Base-by-base conservation (phyloP, 352 stramenopile genomes). In the Phytopythium oedochilum region DNA sequence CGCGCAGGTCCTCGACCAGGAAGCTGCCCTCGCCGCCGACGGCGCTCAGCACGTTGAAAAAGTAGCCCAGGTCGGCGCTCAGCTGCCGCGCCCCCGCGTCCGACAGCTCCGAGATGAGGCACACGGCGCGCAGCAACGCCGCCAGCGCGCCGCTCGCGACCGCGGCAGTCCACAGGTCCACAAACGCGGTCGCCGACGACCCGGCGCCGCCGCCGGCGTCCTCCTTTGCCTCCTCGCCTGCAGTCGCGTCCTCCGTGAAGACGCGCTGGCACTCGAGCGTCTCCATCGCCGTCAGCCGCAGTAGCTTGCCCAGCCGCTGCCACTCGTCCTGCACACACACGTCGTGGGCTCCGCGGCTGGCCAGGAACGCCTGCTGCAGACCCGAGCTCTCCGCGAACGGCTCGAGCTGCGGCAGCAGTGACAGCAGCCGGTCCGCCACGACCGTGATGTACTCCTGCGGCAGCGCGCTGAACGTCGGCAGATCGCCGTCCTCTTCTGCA, bases 401-500 rank as follows among this genome's bases (percentile, higher is more conserved):
- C 59, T 94, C 82, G 4, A 92, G 64, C 29, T 92, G 84, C 8
- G 84, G 84, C 10, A 94, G 59, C 15, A 94, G 68, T 32, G 84
- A 94, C 28, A 92, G 59, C 48, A 92, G 54, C 28, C 92, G 59
- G 28, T 94, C 84, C 6, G 84, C 84, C 18, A 92, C 81, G 38
- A 71, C 68, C 10, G 84, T 94, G 57, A 94, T 92, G 64, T 92
- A 94, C 51, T 94, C 84, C 65, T 94, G 82, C 12, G 84, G 84
- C 17, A 94, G 62, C 53, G 73, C 80, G 49, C 78, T 92, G 60
- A 92, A 91, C 23, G 75, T 75, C 28, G 82, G 85, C 34, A 94
- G 43, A 39, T 92, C 80, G 5, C 22, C 36, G 39, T 20, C 25
- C 5, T 45, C 34, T 2, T 55, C 38, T 11, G 29, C n/a, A 17